A percentile compares a stretch with the other conserved stretches of the same genome.
Conservation (phyloP, 192 early-diverging fungal genomes). For the Linnemannia schmuckeri region DNA sequence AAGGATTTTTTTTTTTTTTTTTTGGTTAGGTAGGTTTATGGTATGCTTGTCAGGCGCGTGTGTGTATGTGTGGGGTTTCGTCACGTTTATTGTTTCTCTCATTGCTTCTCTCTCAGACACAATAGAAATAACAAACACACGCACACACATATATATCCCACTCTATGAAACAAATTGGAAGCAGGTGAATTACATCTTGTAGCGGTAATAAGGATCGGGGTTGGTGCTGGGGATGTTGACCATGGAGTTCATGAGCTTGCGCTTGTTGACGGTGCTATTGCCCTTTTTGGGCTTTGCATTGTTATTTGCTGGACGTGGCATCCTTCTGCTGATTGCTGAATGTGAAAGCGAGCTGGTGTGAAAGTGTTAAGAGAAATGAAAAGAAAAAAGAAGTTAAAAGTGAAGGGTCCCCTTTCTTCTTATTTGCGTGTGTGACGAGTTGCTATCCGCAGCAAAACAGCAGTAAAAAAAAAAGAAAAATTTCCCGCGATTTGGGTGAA, state of each 20-base stretch:
- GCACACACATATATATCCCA: no score
- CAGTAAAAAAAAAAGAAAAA: not conserved
- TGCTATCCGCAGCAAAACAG: not conserved
- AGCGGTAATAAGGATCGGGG: slow-evolving; percentile 54
- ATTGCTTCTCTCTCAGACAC: no score
- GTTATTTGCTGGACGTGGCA: slow-evolving; percentile 32
- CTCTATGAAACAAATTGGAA: no score
- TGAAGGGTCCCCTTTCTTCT: not conserved
- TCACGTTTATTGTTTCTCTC: no score
- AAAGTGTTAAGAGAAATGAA: not conserved
- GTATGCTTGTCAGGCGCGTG: not conserved
- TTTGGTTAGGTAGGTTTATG: not conserved
- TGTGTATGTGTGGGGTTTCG: no score
- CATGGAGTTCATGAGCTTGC: slow-evolving; percentile 58
- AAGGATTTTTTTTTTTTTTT: no score
- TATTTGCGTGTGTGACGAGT: not conserved
- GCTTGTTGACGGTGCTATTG: slow-evolving; percentile 27
- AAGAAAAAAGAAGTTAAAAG: not conserved
- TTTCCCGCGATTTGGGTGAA: no score
- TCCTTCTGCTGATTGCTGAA: not conserved
- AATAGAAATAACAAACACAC: no score
- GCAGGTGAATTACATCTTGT: slow-evolving; percentile 39
- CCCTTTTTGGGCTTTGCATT: slow-evolving; percentile 39
- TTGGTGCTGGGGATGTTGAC: slow-evolving; percentile 57
- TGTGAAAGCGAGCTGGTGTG: not conserved